Base-by-base conservation (phyloP, 352 stramenopile genomes). In the Phytophthora lateralis region DNA sequence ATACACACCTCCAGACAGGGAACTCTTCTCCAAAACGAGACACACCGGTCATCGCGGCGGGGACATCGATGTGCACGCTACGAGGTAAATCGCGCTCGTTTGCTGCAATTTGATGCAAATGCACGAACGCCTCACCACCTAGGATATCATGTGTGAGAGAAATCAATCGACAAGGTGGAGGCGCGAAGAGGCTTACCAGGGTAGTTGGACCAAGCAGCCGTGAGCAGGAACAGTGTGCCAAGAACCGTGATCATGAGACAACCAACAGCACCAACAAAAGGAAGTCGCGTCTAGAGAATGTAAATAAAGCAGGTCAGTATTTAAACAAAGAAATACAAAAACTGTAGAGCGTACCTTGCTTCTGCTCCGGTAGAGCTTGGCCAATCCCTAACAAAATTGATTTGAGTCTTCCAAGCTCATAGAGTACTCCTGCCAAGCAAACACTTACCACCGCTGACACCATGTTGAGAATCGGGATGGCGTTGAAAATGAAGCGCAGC, bases 401-500 rank as follows among this genome's bases (percentile, higher is more conserved):
- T 44, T 10, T 15, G 29, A 34, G 6, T 32, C 8, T 15, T n/a
- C 4, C 17, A 50, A 49, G 6, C 9, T 20, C 7, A 41, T 41
- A 24, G 14, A 29, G 9, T 20, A 20, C 32, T 30, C 17, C 34
- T 6, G 60, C 3, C 7, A 20, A 18, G n/a, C 26, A 15, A 3
- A 44, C 21, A 66, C 71, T 61, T 55, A 96, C 93, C 48, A 98
- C 78, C 18, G 94, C 96, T 6, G 96, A 93, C 6, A 80, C 83
- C 58, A 98, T 81, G 75, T 98, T 99, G 49, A 99, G 75, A 3
- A 99, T 90, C n/a, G 96, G 96, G 14, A 99, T 80, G 9, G 91
- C 93, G 42, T 97, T 98, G 71, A 99, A 98, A 37, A 99, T 91
- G 67, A 99, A 99, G 49, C 97, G 83, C 11, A 99, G 85, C 72